Percentiles rank a stretch among this genome's conserved stretches.
These are phyloP conservation scores for Pterothamnion heteromorphum DNA, from an alignment of 31 red algal species.

Conservation along the genomic window DNA sequence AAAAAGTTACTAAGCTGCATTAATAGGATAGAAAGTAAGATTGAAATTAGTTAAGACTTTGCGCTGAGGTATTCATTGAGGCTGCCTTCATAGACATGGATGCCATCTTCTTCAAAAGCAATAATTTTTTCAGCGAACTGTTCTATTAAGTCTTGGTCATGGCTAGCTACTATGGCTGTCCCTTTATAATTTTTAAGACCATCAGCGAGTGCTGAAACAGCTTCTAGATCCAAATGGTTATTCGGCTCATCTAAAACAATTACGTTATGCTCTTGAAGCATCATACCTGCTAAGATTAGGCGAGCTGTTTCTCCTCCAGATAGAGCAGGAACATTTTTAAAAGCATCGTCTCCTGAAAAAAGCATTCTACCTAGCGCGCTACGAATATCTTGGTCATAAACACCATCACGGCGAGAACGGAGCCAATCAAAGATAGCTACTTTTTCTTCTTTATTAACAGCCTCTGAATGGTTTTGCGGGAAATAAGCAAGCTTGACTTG, in stretches of 20 bases:
- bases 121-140: constrained; percentile 61
- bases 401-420: constrained; percentile 52
- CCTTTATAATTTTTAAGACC: constrained; percentile 95
- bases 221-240: constrained; percentile 87
- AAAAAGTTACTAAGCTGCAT: too few species aligned
- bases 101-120: neutral
- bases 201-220: constrained; percentile 87
- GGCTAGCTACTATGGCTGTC: constrained; percentile 86
- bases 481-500: constrained; percentile 81
- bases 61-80: too few species aligned
- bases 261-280: constrained; percentile 88
- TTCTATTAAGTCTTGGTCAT: constrained; percentile 96
- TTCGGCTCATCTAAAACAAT: constrained; percentile 94
- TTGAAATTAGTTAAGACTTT: too few species aligned
- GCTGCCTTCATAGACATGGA: neutral
- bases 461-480: constrained; percentile 95
- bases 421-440: too few species aligned
- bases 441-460: constrained; percentile 71
- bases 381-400: constrained; percentile 61
- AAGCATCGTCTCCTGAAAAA: constrained; percentile 89
- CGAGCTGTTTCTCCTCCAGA: constrained; percentile 95
- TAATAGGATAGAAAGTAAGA: too few species aligned
- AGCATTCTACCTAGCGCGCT: constrained; percentile 90
- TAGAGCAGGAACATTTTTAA: constrained; percentile 78
- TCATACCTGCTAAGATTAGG: constrained; percentile 83